Evolutionary conservation across 208 protist species (phyloP).

Genomic region (Strigomonas culicis): DNA sequence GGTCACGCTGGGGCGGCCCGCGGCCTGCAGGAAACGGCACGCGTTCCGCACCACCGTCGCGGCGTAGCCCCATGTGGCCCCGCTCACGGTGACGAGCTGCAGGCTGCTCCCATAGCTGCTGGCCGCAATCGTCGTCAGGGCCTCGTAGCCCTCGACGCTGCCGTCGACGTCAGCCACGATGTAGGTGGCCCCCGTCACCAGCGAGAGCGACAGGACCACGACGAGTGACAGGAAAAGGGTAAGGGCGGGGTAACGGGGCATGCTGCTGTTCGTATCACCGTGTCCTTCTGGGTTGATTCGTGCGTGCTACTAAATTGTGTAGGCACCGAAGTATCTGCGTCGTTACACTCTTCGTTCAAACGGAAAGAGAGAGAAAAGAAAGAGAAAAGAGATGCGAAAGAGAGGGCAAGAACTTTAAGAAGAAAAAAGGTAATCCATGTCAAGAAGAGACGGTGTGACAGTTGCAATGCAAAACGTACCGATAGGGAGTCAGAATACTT

Average conservation of each 20-base stretch:
- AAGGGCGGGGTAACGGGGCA: background rate
- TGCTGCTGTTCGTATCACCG: no score
- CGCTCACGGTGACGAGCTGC: conserved; percentile 27
- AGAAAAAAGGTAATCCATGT: no score
- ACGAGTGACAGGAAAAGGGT: background rate
- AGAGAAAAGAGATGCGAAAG: no score
- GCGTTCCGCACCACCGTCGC: conserved; percentile 18
- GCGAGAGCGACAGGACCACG: background rate
- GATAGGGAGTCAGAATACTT: no score
- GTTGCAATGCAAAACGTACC: no score
- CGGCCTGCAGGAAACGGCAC: conserved; percentile 23
- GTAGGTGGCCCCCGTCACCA: background rate
- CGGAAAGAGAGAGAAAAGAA: no score
- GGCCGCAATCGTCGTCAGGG: conserved; percentile 26
- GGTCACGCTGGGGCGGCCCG: conserved; percentile 1
- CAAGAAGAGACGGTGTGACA: no score
- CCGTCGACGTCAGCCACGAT: conserved; percentile 41
- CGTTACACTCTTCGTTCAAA: no score
- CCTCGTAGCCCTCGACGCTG: conserved; percentile 32
- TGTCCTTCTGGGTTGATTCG: no score
- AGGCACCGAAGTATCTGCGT: no score
- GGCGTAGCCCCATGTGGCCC: conserved; percentile 30
- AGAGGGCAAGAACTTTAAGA: no score
- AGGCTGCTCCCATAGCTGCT: conserved; percentile 11
- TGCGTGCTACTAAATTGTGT: no score